A percentile compares a stretch with the other conserved stretches of the same genome.
These are phyloP conservation scores for Russula ochroleuca DNA, from an alignment of 768 basidiomycete species.

Conservation along the genomic window DNA sequence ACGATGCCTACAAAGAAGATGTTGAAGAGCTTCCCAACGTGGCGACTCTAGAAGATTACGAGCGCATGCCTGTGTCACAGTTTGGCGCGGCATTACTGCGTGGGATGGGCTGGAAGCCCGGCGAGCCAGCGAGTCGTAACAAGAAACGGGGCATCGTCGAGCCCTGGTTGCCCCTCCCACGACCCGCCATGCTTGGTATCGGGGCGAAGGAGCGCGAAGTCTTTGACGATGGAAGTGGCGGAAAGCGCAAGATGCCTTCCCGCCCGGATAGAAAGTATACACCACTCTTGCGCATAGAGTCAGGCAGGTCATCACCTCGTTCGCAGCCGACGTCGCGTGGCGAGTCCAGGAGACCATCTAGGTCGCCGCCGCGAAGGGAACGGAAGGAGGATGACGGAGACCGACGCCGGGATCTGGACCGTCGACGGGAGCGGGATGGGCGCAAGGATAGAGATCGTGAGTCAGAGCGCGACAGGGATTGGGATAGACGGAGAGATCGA, in stretches of 20 bases:
- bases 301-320: constrained; percentile 29
- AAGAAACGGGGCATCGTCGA: constrained; percentile 56
- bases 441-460: not conserved
- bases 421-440: constrained; percentile 7
- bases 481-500: constrained; percentile 14
- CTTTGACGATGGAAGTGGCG: constrained; percentile 62
- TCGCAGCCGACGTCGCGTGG: constrained; percentile 15
- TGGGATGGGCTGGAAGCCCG: constrained; percentile 96
- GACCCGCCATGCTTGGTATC: constrained; percentile 86
- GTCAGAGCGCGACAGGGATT: constrained; percentile 30
- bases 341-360: constrained; percentile 13
- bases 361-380: constrained; percentile 10
- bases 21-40: constrained; percentile 71
- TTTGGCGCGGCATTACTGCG: constrained; percentile 91
- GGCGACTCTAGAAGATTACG: constrained; percentile 81
- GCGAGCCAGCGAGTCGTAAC: constrained; percentile 57
- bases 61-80: constrained; percentile 83
- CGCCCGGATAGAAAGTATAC: constrained; percentile 74
- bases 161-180: constrained; percentile 75
- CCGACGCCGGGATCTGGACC: constrained; percentile 6
- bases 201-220: constrained; percentile 86
- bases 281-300: constrained; percentile 72
- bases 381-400: constrained; percentile 11
- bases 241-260: constrained; percentile 38
- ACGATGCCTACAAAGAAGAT: constrained; percentile 82